Evolutionary conservation across 495 filamentous ascomycete genomes (phyloP), one percentile per base, ranked within the genome.

Genomic region (Penicillium paradoxum): DNA sequence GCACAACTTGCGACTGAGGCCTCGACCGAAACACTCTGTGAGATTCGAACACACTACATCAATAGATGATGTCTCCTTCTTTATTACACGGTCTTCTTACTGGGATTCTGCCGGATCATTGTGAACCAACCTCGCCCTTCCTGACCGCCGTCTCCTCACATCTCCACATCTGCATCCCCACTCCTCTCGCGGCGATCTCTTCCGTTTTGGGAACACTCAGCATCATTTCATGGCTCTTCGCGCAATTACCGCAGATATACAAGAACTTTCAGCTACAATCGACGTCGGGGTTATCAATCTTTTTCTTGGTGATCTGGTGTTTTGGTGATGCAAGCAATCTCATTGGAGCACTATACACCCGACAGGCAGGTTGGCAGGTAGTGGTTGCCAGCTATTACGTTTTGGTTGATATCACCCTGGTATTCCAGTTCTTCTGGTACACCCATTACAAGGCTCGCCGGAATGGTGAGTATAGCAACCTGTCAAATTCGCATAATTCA

Each of bases 201-300:
- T 83, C 79, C 6, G 50, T 78, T n/a, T 71, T 88, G 34, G 86
- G 86, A 34, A 77, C 76, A 0, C 65, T 83, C 53, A 85, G 82
- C 59, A 88, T 89, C 33, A 57, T 82, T 34, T 82, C 86, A 44
- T 89, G 86, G 86, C 73, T 89, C n/a, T 89, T 87, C 60, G 86
- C 86, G 24, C 86, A 89, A 64, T 68, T 89, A 17, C 86, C 86
- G 3, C 86, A 89, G 58, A 85, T 89, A 38, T 83, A 79, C 67
- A 87, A 86, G 72, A 89, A 89, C 63, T 82, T 80, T 56, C 74
- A 74, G 41, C 59, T 86, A 8, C 71, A 82, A 53, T 87, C 84
- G 3, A 87, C 84, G 0, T 82, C 84, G 6, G 86, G 86, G 4
- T 63, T 89, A 36, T 86, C 83, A 3, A 74, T 85, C 48, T 86